Conservation (phyloP, 2,329 filamentous ascomycete species). For the Coniochaeta sp. region DNA sequence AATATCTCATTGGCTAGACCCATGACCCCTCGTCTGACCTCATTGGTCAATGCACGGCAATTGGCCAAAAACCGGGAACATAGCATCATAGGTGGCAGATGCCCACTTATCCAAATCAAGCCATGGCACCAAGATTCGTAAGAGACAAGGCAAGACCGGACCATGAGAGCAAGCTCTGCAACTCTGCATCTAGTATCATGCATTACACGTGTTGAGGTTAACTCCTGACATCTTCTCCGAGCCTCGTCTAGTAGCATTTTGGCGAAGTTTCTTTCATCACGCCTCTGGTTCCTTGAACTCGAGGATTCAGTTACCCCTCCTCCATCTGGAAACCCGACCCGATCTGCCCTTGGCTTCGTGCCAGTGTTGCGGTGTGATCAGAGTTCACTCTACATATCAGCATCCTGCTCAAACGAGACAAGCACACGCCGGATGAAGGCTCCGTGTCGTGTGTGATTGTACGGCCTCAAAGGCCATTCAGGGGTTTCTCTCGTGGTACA, state of each 20-base stretch:
- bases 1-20: not conserved
- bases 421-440: not conserved
- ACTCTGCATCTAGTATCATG: not conserved
- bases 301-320: not conserved
- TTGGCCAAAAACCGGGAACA: conserved; percentile 1
- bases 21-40: not conserved
- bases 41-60: not conserved
- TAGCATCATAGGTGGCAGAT: conserved; percentile 1
- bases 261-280: not conserved
- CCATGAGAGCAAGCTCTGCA: not conserved
- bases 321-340: not conserved
- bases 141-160: not conserved
- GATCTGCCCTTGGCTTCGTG: not conserved
- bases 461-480: not conserved
- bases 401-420: not conserved
- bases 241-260: not conserved
- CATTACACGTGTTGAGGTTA: not conserved
- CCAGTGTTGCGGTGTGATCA: not conserved
- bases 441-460: not conserved
- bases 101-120: not conserved
- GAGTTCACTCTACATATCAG: not conserved
- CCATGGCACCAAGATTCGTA: not conserved
- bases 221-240: not conserved
- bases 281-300: not conserved
- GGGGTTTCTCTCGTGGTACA: not conserved